phyloP scores from a whole-genome alignment of 108 stramenopile species.

The Conticribra weissflogii region DNA sequence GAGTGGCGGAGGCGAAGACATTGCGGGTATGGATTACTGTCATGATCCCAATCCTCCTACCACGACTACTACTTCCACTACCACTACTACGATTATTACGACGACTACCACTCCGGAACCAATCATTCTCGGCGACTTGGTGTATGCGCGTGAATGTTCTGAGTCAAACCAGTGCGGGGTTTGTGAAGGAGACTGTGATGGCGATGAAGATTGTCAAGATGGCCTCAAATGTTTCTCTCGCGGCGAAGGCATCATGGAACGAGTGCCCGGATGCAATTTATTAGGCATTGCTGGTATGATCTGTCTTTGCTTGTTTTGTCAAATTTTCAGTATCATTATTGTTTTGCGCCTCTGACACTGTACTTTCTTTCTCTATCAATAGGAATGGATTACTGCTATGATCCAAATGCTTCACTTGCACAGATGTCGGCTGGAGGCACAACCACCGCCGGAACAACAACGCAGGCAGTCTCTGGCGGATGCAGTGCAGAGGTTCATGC shows the following conservation, averaged over 20 bases:
- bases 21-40: slow-evolving; percentile 46
- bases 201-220: slow-evolving; percentile 26
- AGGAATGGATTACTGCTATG: slow-evolving; percentile 50
- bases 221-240: slow-evolving; percentile 37
- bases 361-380: neutral
- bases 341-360: neutral
- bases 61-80: slow-evolving; percentile 29
- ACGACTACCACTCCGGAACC: slow-evolving; percentile 1
- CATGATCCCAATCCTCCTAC: slow-evolving; percentile 27
- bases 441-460: neutral
- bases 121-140: slow-evolving; percentile 10
- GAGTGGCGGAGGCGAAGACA: slow-evolving; percentile 29
- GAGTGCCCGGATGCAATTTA: slow-evolving; percentile 34
- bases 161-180: slow-evolving; percentile 17
- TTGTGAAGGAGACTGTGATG: slow-evolving; percentile 48
- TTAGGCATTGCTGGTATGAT: slow-evolving; percentile 31
- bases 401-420: slow-evolving; percentile 27
- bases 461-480: slow-evolving; percentile 8
- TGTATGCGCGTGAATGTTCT: slow-evolving; percentile 39
- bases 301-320: neutral
- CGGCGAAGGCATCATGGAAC: slow-evolving; percentile 21
- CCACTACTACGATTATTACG: slow-evolving; percentile 18
- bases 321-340: neutral
- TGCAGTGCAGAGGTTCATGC: slow-evolving; percentile 35
- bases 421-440: slow-evolving; percentile 1